Evolutionary conservation across 352 stramenopile genomes (phyloP), one percentile per base, ranked within the genome.

Genomic region (Pythium rishiriense): DNA sequence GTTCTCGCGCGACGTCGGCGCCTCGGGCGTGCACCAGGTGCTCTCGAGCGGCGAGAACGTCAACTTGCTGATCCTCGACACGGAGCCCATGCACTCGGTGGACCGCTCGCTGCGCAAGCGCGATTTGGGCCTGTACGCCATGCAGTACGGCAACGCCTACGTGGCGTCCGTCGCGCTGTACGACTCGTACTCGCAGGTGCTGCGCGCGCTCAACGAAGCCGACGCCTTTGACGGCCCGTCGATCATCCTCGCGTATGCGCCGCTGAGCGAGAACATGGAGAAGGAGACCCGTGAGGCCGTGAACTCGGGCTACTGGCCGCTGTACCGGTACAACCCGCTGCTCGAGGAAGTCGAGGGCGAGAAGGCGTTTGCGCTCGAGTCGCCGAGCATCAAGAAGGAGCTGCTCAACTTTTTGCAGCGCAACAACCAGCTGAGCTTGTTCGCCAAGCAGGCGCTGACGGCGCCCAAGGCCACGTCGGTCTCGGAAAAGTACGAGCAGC

Each of bases 141-240:
- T 98, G 91, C 90, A 94, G 64, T 98, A 98, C 68, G 89, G 93
- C 62, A 96, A 97, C 72, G 86, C 92, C 1, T 98, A 98, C 69
- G 90, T 98, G 46, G 91, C 91, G 7, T 97, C 88, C 1, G 90
- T 98, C 5, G 90, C 87, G 37, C 72, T 98, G 15, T 96, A 97
- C 77, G 85, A 91, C 69, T 91, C 81, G 66, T 90, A 94, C 68
- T 91, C 83, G 51, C 83, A 93, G 58, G 80, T 97, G 45, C 76
- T 97, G 48, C 83, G 90, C 46, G 87, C 91, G n/a, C 72, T 97
- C 50, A 90, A 96, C 64, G 90, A 98, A 72, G 92, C 88, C 19
- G 90, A 97, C 72, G 80, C 84, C 3, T 93, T 97, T 57, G 74
- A 96, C 58, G 91, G 90, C 31, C 91, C 91, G 62, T 96, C 88